Percentiles rank a stretch among this genome's conserved stretches.
These are phyloP conservation scores for Aspergillus fumigatiaffinis DNA, from an alignment of 2,329 filamentous ascomycete genomes.

Conservation along the genomic window DNA sequence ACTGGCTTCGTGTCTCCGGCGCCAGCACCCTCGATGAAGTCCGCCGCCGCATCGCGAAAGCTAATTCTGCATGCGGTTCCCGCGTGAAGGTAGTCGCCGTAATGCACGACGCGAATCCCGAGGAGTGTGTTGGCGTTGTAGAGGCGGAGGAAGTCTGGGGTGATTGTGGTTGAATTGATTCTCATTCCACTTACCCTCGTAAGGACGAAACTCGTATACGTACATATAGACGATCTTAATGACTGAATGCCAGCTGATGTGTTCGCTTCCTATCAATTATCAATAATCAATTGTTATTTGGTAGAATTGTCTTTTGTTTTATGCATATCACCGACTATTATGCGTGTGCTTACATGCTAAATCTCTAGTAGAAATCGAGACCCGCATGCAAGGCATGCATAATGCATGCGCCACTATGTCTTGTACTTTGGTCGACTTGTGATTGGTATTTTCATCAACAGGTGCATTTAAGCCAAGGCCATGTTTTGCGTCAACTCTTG, in stretches of 20 bases:
- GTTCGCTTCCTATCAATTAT: not conserved
- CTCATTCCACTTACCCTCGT: not conserved
- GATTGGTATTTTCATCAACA: not conserved
- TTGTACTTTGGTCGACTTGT: not conserved
- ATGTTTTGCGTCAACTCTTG: not conserved
- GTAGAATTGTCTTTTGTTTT: not conserved
- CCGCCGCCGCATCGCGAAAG: constrained; percentile 17
- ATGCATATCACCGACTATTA: not conserved
- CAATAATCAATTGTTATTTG: not conserved
- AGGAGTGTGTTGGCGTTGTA: constrained; percentile 27
- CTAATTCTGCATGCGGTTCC: constrained; percentile 1
- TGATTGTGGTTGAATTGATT: constrained; percentile 2
- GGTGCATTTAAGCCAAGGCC: not conserved
- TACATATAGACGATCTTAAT: not conserved
- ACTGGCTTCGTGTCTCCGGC: constrained; percentile 59
- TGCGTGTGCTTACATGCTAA: no score
- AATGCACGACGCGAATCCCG: constrained; percentile 21
- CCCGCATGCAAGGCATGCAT: not conserved
- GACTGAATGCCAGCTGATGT: not conserved
- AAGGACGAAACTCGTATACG: not conserved
- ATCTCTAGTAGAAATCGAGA: no score
- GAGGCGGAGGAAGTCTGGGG: constrained; percentile 30
- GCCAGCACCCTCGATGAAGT: constrained; percentile 56
- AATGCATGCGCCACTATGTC: constrained; percentile 3
- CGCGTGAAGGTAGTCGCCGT: constrained; percentile 27